Evolutionary conservation across 164 flowering plant genomes (phyloP), one percentile per base, ranked within the genome.

Genomic region (Platanus orientalis): DNA sequence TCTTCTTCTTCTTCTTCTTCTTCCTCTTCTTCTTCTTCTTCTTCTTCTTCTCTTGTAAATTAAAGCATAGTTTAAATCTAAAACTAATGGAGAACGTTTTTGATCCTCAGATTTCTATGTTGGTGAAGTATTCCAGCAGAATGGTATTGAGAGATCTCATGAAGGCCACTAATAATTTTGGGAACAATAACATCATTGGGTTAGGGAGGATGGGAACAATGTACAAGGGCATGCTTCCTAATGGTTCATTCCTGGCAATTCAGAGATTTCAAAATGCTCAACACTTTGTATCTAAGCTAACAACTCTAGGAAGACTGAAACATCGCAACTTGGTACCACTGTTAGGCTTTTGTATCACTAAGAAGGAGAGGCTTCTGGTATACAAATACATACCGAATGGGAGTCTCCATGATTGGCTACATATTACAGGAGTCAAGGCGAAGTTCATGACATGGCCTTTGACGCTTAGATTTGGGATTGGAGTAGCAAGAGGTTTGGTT

Each of bases 101-200:
- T 32, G 29, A 28, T 63, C 45, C 64, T 16, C 82, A 90, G 92
- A 82, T 88, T 54, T 88, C 73, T 23, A 45, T 64, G 68, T 70
- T 70, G 25, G 65, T 54, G 56, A 60, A 55, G 45, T 59, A n/a
- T n/a, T n/a, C n/a, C n/a, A n/a, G n/a, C 65, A 0, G 42, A 42
- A 64, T 70, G 69, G 55, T 20, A 57, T 55, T 70, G 57, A 61
- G 51, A 14, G 69, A 70, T 39, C 69, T 65, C 26, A 65, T 70
- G 73, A 65, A 65, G 61, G 65, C 69, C 23, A 70, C 73, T 26
- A 40, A 70, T 32, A 61, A 70, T 25, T 70, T 70, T 44, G 54
- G 34, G 57, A 65, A 70, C 48, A 27, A 55, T 7, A 70, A 65
- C 26, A 65, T 70, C 12, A 65, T 65, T 30, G 64, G 69, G 4